phyloP scores from a whole-genome alignment of 495 filamentous ascomycete genomes.

The Penicillium argentinense region DNA sequence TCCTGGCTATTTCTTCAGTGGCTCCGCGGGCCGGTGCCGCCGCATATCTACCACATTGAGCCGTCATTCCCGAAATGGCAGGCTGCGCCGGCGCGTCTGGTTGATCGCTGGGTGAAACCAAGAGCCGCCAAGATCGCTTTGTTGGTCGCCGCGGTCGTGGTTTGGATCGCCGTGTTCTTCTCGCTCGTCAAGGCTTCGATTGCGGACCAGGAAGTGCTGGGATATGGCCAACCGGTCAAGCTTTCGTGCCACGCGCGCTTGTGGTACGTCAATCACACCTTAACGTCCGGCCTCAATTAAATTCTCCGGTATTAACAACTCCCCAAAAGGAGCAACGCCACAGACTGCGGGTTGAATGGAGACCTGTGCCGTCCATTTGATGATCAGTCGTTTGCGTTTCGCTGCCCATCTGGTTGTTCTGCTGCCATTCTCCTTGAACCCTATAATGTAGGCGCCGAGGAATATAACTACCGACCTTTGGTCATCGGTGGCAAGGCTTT shows the following conservation, averaged over 20 bases:
- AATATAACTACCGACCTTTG: slow-evolving; percentile 62
- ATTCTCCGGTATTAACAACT: neutral
- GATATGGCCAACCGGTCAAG: slow-evolving; percentile 58
- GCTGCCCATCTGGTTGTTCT: slow-evolving; percentile 70
- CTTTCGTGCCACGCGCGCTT: slow-evolving; percentile 51
- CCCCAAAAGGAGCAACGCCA: slow-evolving; percentile 39
- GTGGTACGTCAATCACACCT: slow-evolving; percentile 40
- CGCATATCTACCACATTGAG: slow-evolving; percentile 59
- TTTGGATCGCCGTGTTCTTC: slow-evolving; percentile 68
- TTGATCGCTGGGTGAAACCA: slow-evolving; percentile 58
- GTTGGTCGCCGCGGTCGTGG: slow-evolving; percentile 51
- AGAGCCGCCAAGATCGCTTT: slow-evolving; percentile 49
- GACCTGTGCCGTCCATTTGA: slow-evolving; percentile 71
- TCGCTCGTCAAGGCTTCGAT: slow-evolving; percentile 59
- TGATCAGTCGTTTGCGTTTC: slow-evolving; percentile 64
- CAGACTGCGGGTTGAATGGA: slow-evolving; percentile 70
- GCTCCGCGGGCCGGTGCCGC: slow-evolving; percentile 56
- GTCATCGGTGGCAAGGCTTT: slow-evolving; percentile 66
- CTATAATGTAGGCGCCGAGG: slow-evolving; percentile 65
- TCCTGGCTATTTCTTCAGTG: slow-evolving; percentile 23
- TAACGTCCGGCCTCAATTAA: neutral
- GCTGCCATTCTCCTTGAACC: slow-evolving; percentile 65
- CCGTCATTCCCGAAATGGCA: slow-evolving; percentile 64
- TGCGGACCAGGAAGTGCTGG: slow-evolving; percentile 55
- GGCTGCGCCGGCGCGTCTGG: slow-evolving; percentile 56